Conservation (phyloP, 176 grass and related monocot genomes). For the Triticum aestivum region IWGSC_CS_RefSeq_v2.1 NC_057810.1:71854963-71855462, state of each 20-base stretch:
- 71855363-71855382: slow-evolving; percentile 6
- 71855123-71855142: neutral
- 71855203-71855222: slow-evolving; percentile 22
- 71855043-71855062: no score
- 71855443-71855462: neutral
- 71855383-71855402: slow-evolving; percentile 66
- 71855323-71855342: slow-evolving; percentile 73
- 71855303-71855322: slow-evolving; percentile 33
- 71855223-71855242: slow-evolving; percentile 59
- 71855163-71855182: slow-evolving; percentile 22
- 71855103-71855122: no score
- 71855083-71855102: no score
- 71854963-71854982: no score
- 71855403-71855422: slow-evolving; percentile 60
- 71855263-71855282: slow-evolving; percentile 14
- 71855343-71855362: slow-evolving; percentile 43
- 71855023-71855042: no score
- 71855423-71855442: slow-evolving; percentile 62
- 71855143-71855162: neutral
- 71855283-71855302: slow-evolving; percentile 23
- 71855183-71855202: slow-evolving; percentile 48
- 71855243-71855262: slow-evolving; percentile 54
- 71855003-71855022: no score
- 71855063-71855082: no score
- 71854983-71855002: no score